A percentile compares a stretch with the other conserved stretches of the same genome.
Conservation (phyloP, 2,329 filamentous ascomycete genomes). For the Exophiala alcalophila region DNA sequence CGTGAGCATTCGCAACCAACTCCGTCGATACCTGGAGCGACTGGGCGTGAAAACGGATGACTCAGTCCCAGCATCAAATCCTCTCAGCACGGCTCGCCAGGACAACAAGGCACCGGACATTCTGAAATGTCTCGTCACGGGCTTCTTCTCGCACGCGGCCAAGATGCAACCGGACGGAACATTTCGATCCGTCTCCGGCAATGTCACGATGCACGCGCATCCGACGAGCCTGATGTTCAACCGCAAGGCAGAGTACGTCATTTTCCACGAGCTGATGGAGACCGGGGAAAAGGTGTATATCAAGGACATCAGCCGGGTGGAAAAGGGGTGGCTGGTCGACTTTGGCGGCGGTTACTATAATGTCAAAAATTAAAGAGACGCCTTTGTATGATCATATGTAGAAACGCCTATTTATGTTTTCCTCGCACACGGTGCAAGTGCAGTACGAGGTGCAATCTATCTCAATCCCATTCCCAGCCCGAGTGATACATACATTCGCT, state of each 20-base stretch:
- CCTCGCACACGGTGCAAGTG: not conserved
- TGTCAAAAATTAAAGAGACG: conserved; percentile 37
- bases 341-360: conserved; percentile 83
- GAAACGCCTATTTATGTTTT: not conserved
- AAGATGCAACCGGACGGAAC: conserved; percentile 91
- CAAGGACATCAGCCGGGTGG: conserved; percentile 85
- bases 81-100: conserved; percentile 39
- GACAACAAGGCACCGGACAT: conserved; percentile 67
- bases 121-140: conserved; percentile 77
- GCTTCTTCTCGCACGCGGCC: conserved; percentile 90
- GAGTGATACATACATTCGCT: too few species aligned
- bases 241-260: conserved; percentile 91
- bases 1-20: conserved; percentile 79
- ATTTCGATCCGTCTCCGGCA: conserved; percentile 80
- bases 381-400: not conserved
- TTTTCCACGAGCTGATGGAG: conserved; percentile 92
- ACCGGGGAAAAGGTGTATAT: conserved; percentile 86
- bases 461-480: too few species aligned
- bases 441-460: too few species aligned
- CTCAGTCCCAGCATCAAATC: conserved; percentile 39
- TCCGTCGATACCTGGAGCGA: conserved; percentile 81
- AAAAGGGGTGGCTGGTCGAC: conserved; percentile 87
- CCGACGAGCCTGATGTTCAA: conserved; percentile 95
- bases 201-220: conserved; percentile 77
- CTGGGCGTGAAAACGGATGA: conserved; percentile 73